Evolutionary conservation across 2,329 filamentous ascomycete genomes (phyloP).

Genomic region (Purpureocillium lavendulum): DNA sequence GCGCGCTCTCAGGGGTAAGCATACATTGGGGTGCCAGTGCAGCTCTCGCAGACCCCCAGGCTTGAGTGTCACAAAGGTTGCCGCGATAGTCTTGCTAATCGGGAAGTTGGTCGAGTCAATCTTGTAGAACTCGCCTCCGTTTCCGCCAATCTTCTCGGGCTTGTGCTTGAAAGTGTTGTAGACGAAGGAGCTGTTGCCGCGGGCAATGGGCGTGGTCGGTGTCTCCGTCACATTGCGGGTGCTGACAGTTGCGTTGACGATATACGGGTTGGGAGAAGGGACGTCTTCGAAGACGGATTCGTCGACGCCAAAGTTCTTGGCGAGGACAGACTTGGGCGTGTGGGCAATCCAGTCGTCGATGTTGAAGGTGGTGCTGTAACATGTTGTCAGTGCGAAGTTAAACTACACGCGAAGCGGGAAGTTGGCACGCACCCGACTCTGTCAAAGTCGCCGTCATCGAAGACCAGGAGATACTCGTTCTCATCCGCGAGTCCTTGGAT

Average conservation of each 20-base stretch:
- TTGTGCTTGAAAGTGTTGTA: slow-evolving; percentile 50
- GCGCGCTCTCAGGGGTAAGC: too few relatives aligned
- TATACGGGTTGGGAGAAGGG: slow-evolving; percentile 51
- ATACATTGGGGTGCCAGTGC: slow-evolving; percentile 62
- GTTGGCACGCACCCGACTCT: slow-evolving; percentile 39
- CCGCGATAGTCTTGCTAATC: slow-evolving; percentile 55
- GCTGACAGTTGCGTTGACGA: slow-evolving; percentile 47
- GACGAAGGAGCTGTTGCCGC: slow-evolving; percentile 52
- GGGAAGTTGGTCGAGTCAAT: slow-evolving; percentile 63
- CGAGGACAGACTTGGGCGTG: slow-evolving; percentile 53
- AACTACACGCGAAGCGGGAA: too few relatives aligned
- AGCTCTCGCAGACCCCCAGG: slow-evolving; percentile 56
- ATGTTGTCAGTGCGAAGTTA: background rate
- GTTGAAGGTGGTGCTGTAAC: slow-evolving; percentile 58
- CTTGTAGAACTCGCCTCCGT: slow-evolving; percentile 53
- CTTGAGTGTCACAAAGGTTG: slow-evolving; percentile 54
- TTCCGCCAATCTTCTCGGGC: slow-evolving; percentile 48
- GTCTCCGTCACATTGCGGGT: slow-evolving; percentile 26
- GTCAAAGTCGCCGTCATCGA: slow-evolving; percentile 61
- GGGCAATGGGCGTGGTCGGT: slow-evolving; percentile 34
- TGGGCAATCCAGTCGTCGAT: slow-evolving; percentile 63
- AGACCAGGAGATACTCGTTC: slow-evolving; percentile 59
- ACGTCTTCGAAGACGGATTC: slow-evolving; percentile 50
- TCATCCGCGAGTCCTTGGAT: slow-evolving; percentile 57
- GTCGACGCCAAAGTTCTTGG: slow-evolving; percentile 61